These are phyloP conservation scores for Hibiscus syriacus DNA, from an alignment of 345 rosid species.

Conservation along the genomic window DNA sequence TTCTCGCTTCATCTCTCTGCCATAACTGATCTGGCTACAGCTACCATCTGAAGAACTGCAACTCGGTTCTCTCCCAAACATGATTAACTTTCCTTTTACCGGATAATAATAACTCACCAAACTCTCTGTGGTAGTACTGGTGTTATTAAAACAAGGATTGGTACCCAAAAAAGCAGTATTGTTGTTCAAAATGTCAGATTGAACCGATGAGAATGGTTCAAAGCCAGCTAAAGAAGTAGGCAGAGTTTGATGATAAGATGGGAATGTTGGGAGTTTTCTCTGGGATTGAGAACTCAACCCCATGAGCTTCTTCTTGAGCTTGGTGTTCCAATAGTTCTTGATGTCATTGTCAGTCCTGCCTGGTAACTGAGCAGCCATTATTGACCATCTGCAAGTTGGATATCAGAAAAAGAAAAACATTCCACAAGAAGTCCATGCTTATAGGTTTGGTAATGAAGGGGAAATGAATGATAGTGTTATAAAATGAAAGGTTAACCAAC, in stretches of 20 bases:
- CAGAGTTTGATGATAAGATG: conserved; percentile 25
- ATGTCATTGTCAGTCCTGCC: conserved; percentile 95
- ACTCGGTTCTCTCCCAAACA: conserved; percentile 58
- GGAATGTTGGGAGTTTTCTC: conserved; percentile 36
- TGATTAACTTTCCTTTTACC: conserved; percentile 35
- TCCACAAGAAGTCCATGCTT: no score
- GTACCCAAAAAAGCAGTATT: conserved; percentile 8
- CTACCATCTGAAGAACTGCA: conserved; percentile 58
- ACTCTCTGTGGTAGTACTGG: conserved; percentile 16
- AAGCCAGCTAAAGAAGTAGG: conserved; percentile 15
- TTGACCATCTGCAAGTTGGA: conserved; percentile 82
- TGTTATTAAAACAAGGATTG: conserved; percentile 13
- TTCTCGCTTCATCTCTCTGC: conserved; percentile 53
- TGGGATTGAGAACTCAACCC: conserved; percentile 33
- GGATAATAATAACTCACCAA: no score
- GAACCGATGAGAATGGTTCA: conserved; percentile 19
- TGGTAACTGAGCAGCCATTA: conserved; percentile 91
- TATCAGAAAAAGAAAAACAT: no score
- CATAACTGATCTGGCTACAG: conserved; percentile 39
- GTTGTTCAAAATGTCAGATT: conserved; percentile 10
- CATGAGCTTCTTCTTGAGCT: conserved; percentile 84
- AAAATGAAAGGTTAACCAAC: no score
- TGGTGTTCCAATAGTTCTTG: conserved; percentile 94
- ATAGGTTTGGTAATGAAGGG: no score
- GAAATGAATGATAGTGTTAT: no score